A percentile compares a stretch with the other conserved stretches of the same genome.
Conservation (phyloP, 306 rosid genomes). For the Acacia melanoxylon region DNA sequence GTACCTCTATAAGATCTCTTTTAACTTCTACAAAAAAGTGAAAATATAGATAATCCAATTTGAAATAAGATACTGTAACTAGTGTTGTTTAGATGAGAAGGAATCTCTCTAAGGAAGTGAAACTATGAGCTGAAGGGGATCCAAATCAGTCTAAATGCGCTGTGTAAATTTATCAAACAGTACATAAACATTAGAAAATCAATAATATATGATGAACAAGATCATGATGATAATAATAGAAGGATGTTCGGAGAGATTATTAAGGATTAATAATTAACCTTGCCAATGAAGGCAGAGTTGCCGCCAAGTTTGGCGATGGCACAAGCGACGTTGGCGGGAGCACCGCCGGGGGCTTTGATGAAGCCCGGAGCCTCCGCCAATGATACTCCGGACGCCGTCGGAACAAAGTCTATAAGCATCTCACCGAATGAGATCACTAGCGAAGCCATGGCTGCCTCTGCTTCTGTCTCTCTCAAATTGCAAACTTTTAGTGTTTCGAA, state of each 20-base stretch:
- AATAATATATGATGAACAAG: background rate
- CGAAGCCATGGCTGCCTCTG: background rate
- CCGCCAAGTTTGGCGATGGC: conserved; percentile 71
- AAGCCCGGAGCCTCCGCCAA: conserved; percentile 63
- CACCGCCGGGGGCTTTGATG: conserved; percentile 58
- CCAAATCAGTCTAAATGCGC: background rate
- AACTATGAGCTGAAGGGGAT: background rate
- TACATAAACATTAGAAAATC: background rate
- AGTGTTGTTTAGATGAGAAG: background rate
- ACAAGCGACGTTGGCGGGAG: conserved; percentile 66
- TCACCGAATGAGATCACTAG: conserved; percentile 63
- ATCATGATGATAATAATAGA: background rate
- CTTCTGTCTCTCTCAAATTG: background rate
- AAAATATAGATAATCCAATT: too few relatives aligned
- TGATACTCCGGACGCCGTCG: conserved; percentile 58
- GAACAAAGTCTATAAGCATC: conserved; percentile 76
- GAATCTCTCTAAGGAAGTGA: background rate
- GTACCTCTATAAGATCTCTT: too few relatives aligned
- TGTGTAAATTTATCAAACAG: background rate
- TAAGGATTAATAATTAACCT: conserved; percentile 32
- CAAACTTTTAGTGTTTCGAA: too few relatives aligned
- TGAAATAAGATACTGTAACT: background rate
- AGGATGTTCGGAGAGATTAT: conserved; percentile 3
- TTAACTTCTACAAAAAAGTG: too few relatives aligned
- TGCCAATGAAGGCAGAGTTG: conserved; percentile 62